Percentiles rank a stretch among this genome's conserved stretches.
phyloP scores from a whole-genome alignment of 1,139 yeast genomes.

The Geotrichum macrosporum region DNA sequence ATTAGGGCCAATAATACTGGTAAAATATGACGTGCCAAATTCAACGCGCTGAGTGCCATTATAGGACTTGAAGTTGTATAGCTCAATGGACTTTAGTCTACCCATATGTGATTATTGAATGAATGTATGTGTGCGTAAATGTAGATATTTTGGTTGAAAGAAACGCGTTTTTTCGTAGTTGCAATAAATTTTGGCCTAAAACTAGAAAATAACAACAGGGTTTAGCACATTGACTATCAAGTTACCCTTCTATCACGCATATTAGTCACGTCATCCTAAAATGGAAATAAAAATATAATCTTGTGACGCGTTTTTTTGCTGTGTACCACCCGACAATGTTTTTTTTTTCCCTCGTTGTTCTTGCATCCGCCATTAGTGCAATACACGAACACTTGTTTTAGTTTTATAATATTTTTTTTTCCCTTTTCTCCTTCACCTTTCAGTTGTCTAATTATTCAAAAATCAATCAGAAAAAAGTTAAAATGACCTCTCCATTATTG shows the following conservation, averaged over 20 bases:
- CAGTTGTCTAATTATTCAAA: too few species aligned
- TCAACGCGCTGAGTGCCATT: conserved; percentile 71
- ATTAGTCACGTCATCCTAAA: background rate
- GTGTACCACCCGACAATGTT: background rate
- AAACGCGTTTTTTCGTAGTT: too few species aligned
- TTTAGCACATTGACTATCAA: too few species aligned
- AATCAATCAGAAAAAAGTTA: background rate
- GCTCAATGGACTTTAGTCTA: conserved; percentile 35
- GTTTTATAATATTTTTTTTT: background rate
- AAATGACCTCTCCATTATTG: conserved; percentile 11
- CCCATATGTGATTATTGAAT: too few species aligned
- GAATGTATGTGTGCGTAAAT: too few species aligned
- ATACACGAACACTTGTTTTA: background rate
- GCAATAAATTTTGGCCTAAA: too few species aligned
- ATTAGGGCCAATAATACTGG: conserved; percentile 94
- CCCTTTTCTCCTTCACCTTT: background rate
- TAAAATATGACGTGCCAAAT: conserved; percentile 76
- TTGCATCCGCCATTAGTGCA: too few species aligned
- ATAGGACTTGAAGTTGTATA: conserved; percentile 87
- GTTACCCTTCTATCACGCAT: conserved; percentile 12
- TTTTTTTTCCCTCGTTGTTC: conserved; percentile 2
- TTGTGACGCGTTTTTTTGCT: conserved; percentile 3
- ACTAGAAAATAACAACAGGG: too few species aligned
- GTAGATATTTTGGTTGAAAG: too few species aligned
- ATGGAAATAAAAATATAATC: background rate